Conservation (phyloP, 2,329 filamentous ascomycete species). For the Hawksworthiomyces lignivorus region DNA sequence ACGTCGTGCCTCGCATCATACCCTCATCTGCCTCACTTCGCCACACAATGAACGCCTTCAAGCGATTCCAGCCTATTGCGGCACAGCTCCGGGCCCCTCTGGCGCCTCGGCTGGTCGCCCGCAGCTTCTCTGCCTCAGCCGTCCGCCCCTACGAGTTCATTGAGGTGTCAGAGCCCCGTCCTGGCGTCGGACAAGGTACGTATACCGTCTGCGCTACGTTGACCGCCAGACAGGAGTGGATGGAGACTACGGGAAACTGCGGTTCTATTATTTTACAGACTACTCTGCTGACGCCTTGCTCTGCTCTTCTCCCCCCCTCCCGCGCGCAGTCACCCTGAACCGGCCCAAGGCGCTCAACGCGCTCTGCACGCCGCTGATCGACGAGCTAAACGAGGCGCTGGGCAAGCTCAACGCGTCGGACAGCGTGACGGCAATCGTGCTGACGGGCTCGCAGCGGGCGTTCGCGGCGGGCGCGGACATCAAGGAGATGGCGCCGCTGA, state of each 20-base stretch:
- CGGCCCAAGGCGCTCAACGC: conserved; percentile 94
- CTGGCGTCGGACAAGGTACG: conserved; percentile 84
- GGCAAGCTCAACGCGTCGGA: conserved; percentile 61
- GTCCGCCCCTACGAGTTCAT: conserved; percentile 65
- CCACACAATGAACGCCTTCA: conserved; percentile 46
- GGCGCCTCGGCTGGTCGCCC: conserved; percentile 44
- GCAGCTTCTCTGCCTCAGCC: conserved; percentile 42
- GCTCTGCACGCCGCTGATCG: conserved; percentile 81
- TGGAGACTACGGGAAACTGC: no score
- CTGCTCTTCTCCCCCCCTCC: no score
- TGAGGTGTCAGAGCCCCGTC: conserved; percentile 71
- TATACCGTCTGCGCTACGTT: no score
- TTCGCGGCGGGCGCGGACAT: conserved; percentile 97
- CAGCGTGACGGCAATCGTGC: conserved; percentile 65
- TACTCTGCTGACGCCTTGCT: conserved; percentile 3
- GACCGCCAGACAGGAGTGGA: no score
- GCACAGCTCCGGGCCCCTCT: conserved; percentile 51
- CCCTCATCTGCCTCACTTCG: background rate
- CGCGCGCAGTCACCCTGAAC: conserved; percentile 70
- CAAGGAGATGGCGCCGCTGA: conserved; percentile 95
- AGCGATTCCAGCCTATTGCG: conserved; percentile 53
- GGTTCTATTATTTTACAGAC: background rate
- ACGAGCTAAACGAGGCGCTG: conserved; percentile 77
- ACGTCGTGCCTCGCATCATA: background rate
- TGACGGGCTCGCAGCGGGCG: conserved; percentile 83